A percentile compares a stretch with the other conserved stretches of the same genome.
These are phyloP conservation scores for Botrytis porri DNA, from an alignment of 2,329 filamentous ascomycete species.

Conservation along the genomic window DNA sequence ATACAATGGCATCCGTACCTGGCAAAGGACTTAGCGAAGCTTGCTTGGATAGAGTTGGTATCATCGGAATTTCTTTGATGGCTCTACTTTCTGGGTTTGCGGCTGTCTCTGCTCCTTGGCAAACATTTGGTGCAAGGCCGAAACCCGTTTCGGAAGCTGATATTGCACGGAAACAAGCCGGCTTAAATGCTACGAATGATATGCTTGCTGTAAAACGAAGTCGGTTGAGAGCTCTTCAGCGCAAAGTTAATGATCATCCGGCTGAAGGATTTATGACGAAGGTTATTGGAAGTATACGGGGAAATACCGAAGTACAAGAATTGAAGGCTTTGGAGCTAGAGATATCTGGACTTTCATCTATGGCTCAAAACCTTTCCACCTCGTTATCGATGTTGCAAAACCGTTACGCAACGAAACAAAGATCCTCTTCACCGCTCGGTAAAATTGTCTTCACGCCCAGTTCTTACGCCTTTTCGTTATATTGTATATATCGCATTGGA, in stretches of 20 bases:
- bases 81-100: conserved; percentile 85
- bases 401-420: conserved; percentile 60
- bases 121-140: conserved; percentile 68
- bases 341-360: conserved; percentile 74
- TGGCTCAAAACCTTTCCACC: conserved; percentile 68
- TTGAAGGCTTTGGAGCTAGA: conserved; percentile 66
- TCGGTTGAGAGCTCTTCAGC: conserved; percentile 66
- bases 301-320: conserved; percentile 57
- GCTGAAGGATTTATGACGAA: conserved; percentile 64
- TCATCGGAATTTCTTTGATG: conserved; percentile 85
- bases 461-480: conserved; percentile 69
- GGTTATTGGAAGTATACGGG: conserved; percentile 68
- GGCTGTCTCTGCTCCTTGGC: conserved; percentile 83
- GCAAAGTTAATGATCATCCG: conserved; percentile 52
- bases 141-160: conserved; percentile 69
- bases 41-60: conserved; percentile 68
- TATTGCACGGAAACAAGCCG: conserved; percentile 72
- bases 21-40: conserved; percentile 42
- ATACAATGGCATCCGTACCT: conserved; percentile 44
- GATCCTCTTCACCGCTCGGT: conserved; percentile 65
- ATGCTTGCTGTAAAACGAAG: conserved; percentile 75
- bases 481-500: conserved; percentile 80
- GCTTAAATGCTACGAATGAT: conserved; percentile 73
- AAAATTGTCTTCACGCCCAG: conserved; percentile 58
- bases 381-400: conserved; percentile 62